Evolutionary conservation across 768 basidiomycete species (phyloP), one percentile per base, ranked within the genome.

Genomic region (Clitopilus hobsonii): DNA sequence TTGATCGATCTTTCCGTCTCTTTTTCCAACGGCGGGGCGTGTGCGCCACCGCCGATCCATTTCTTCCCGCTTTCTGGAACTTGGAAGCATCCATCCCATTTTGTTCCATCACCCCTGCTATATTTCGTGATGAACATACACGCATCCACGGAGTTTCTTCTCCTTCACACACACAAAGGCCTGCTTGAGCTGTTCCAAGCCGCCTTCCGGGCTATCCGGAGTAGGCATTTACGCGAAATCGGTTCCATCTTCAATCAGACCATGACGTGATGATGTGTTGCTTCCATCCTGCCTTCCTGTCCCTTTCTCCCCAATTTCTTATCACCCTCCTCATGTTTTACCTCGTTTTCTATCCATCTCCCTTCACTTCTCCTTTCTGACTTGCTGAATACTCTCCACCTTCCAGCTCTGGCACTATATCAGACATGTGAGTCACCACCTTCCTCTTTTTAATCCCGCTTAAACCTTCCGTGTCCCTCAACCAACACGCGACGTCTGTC

Each of bases 361-460:
- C 8, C 32, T 36, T 11, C n/a, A 36, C 32, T 36, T 4, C 13
- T n/a, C 13, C 14, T 6, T 36, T 36, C 32, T 14, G 13, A 36
- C 32, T n/a, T 36, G 13, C 32, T 36, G n/a, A n/a, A n/a, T n/a
- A n/a, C n/a, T n/a, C n/a, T n/a, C n/a, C n/a, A n/a, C n/a, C n/a
- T 59, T 4, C 2, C 32, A 59, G 58, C 28, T 56, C 58, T 32
- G 61, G 63, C 0, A 20, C 57, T 1, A 48, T 55, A n/a, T 53
- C 63, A 1, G 56, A 64, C 24, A 60, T 66, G 65, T 63, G 41
- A 23, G 56, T 32, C 32, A 27, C 16, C 41, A 36, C 32, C 32
- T 36, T 36, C 32, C n/a, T n/a, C 3, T 36, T n/a, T 26, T 29
- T 18, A 24, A n/a, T n/a, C n/a, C n/a, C n/a, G n/a, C n/a, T n/a